Evolutionary conservation across 768 basidiomycete genomes (phyloP).

Genomic region (Xerocomellus chrysenteron): DNA sequence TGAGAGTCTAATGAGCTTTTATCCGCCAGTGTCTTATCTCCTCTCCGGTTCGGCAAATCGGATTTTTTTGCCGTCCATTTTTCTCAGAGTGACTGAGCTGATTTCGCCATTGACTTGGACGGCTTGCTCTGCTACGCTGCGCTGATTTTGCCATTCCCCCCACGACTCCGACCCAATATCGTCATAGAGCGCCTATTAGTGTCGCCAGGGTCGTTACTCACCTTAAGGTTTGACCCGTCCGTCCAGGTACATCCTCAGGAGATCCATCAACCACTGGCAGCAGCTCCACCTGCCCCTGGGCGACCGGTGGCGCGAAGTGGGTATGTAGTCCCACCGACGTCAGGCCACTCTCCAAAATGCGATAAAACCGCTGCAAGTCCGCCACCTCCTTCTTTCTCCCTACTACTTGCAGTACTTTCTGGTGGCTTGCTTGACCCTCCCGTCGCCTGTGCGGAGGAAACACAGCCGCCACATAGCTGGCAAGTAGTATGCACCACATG

Average conservation of each 20-base stretch:
- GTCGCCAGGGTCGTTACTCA: slow-evolving; percentile 1
- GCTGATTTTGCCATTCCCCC: slow-evolving; percentile 29
- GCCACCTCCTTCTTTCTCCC: no score
- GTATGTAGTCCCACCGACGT: no score
- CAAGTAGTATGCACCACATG: neutral
- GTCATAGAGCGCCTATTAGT: neutral
- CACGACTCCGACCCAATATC: neutral
- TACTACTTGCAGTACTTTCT: no score
- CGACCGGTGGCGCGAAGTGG: no score
- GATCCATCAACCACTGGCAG: no score
- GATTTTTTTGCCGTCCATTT: neutral
- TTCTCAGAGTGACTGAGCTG: slow-evolving; percentile 9
- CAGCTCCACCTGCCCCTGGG: neutral
- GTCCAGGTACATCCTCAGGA: neutral
- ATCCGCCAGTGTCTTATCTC: slow-evolving; percentile 13
- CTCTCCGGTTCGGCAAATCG: neutral
- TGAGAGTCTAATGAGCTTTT: neutral
- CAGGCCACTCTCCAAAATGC: neutral
- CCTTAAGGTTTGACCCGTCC: neutral
- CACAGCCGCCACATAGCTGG: neutral
- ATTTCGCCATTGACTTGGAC: slow-evolving; percentile 27
- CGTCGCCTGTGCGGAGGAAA: neutral
- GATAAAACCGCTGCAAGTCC: neutral
- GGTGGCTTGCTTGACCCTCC: neutral
- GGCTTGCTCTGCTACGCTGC: slow-evolving; percentile 20